These are phyloP conservation scores for Capronia coronata DNA, from an alignment of 2,329 filamentous ascomycete genomes.

Conservation along the genomic window DNA sequence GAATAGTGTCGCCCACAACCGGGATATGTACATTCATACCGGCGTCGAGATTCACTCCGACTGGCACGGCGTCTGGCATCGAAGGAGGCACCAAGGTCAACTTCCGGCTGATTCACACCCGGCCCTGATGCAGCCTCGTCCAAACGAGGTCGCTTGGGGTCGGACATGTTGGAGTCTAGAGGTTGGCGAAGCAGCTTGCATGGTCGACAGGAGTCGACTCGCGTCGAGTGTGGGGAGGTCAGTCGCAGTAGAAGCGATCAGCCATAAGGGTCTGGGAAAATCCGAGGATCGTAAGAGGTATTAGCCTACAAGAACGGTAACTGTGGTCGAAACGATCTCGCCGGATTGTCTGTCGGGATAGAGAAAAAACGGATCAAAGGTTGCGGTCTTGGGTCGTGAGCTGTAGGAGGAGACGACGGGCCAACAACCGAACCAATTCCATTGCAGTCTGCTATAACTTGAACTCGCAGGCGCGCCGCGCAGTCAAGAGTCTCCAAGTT, in stretches of 20 bases:
- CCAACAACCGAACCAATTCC: too few relatives aligned
- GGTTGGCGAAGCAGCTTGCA: neutral
- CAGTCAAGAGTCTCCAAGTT: constrained; percentile 24
- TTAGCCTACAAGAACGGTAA: too few relatives aligned
- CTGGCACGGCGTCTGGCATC: constrained; percentile 6
- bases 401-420: too few relatives aligned
- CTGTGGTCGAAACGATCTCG: too few relatives aligned
- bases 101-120: constrained; percentile 1
- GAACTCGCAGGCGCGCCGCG: too few relatives aligned
- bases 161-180: constrained; percentile 10
- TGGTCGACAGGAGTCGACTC: neutral
- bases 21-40: constrained; percentile 71
- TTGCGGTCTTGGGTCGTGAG: too few relatives aligned
- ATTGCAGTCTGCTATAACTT: too few relatives aligned
- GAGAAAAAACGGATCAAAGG: too few relatives aligned
- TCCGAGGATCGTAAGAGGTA: too few relatives aligned
- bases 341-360: too few relatives aligned
- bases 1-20: constrained; percentile 94
- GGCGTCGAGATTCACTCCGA: constrained; percentile 14
- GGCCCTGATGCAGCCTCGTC: constrained; percentile 8
- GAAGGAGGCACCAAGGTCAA: neutral
- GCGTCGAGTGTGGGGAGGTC: neutral
- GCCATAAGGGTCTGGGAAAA: neutral
- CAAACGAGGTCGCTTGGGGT: constrained; percentile 19
- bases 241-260: neutral